These are phyloP conservation scores for Picochlorum sp. DNA, from an alignment of 139 green algal genomes.

Conservation along the genomic window DNA sequence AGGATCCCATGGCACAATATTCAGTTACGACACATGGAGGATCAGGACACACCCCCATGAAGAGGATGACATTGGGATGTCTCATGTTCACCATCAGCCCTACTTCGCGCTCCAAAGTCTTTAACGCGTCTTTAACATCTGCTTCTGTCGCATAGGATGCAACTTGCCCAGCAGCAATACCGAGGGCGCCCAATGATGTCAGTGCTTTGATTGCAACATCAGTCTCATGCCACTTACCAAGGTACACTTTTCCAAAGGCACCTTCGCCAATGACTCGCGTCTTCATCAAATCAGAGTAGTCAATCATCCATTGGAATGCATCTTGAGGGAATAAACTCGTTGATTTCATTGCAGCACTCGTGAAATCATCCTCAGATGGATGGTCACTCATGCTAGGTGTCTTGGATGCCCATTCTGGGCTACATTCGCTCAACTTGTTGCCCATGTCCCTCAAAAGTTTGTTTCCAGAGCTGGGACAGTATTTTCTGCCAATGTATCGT, in stretches of 20 bases:
- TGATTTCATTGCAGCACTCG: neutral
- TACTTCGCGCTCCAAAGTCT: conserved; percentile 43
- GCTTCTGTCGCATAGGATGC: neutral
- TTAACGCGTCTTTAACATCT: conserved; percentile 7
- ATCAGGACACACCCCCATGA: conserved; percentile 52
- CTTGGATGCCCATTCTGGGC: neutral
- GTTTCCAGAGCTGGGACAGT: neutral
- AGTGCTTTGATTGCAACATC: conserved; percentile 59
- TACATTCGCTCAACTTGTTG: neutral
- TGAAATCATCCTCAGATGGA: neutral
- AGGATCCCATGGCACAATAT: conserved; percentile 36
- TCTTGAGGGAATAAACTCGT: neutral
- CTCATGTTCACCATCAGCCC: conserved; percentile 43
- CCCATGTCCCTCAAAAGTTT: neutral
- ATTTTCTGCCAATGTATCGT: neutral
- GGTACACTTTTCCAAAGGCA: conserved; percentile 49
- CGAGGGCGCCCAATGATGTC: conserved; percentile 17
- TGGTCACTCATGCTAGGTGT: neutral
- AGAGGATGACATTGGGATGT: conserved; percentile 57
- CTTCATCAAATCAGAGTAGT: conserved; percentile 28
- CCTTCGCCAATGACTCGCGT: conserved; percentile 47
- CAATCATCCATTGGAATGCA: conserved; percentile 24
- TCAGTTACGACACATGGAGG: conserved; percentile 33
- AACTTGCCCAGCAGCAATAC: conserved; percentile 3
- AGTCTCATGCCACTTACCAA: conserved; percentile 50